Conservation (phyloP, 305 asterid species). For the Fraxinus angustifolia region DNA sequence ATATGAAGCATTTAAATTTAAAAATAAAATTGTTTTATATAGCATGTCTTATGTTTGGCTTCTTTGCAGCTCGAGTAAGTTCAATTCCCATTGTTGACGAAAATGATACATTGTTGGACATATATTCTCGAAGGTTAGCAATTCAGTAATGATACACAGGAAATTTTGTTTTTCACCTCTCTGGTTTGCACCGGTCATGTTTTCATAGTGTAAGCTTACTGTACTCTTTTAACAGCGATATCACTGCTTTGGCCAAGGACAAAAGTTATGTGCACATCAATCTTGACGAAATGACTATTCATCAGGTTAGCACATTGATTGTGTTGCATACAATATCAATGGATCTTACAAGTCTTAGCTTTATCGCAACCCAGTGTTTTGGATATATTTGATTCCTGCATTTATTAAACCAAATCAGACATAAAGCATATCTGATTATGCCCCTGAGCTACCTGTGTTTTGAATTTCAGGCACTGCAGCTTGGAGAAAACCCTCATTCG, state of each 20-base stretch:
- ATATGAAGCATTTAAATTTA: constrained; percentile 7
- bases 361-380: not conserved
- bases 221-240: constrained; percentile 62
- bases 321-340: not conserved
- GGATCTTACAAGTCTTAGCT: not conserved
- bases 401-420: not conserved
- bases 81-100: constrained; percentile 92
- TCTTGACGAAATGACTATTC: constrained; percentile 79
- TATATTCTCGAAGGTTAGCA: constrained; percentile 78
- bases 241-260: constrained; percentile 90
- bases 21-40: not conserved
- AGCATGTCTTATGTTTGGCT: constrained; percentile 13
- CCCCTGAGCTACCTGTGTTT: not conserved
- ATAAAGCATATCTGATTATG: not conserved
- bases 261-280: constrained; percentile 66
- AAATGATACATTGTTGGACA: constrained; percentile 76
- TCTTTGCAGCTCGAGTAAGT: constrained; percentile 76
- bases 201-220: constrained; percentile 5
- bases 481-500: constrained; percentile 66
- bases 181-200: not conserved
- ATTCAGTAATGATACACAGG: not conserved
- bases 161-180: not conserved
- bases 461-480: constrained; percentile 59
- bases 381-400: not conserved
- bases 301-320: constrained; percentile 47